Base-by-base conservation (phyloP, 768 basidiomycete genomes). In the Lentinus brumalis region DNA sequence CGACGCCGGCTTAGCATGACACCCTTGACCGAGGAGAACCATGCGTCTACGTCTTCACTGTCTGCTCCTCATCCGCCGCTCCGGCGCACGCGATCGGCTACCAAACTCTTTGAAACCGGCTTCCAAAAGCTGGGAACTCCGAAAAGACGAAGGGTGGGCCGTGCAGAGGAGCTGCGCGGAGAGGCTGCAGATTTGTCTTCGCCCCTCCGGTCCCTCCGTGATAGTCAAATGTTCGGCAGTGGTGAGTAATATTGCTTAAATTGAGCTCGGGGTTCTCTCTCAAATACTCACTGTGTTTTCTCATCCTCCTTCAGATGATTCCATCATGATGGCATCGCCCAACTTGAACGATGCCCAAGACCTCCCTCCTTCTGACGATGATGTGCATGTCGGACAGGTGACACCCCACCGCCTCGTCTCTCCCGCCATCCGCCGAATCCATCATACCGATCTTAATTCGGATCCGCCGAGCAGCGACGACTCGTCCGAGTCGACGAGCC, bases 331-430 rank as follows among this genome's bases (percentile, higher is more conserved):
- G 9, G 69, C 63, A 0, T 62, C 62, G 39, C 68, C 63, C 1
- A 10, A 38, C 21, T 51, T 56, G 35, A 35, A 35, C 1, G 53
- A 45, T 56, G 38, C 4, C 47, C 16, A 38, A 1, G 74, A 80
- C 54, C 69, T 76, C 12, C 61, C 66, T 21, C 84, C 85, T 3
- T 89, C 88, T 3, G 88, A 90, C 65, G 87, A 91, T 59, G 86
- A 89, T 62, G 81, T 80, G 0, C 78, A 79, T 61, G 60, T 83
- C 30, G 87, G 87, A 0, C 86, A 88, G 70, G 85, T 89, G 16
- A 89, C 86, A 0, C 87, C 88, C n/a, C 81, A 82, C 61, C 85
- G 86, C 66, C 71, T 90, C 35, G 82, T 84, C 41, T 91, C 88
- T 8, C 87, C 88, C 6, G 79, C 77, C 21, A 72, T 81, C 44